Evolutionary conservation across 805 yeast species (phyloP), one percentile per base, ranked within the genome.

Genomic region (Limtongia smithiae): DNA sequence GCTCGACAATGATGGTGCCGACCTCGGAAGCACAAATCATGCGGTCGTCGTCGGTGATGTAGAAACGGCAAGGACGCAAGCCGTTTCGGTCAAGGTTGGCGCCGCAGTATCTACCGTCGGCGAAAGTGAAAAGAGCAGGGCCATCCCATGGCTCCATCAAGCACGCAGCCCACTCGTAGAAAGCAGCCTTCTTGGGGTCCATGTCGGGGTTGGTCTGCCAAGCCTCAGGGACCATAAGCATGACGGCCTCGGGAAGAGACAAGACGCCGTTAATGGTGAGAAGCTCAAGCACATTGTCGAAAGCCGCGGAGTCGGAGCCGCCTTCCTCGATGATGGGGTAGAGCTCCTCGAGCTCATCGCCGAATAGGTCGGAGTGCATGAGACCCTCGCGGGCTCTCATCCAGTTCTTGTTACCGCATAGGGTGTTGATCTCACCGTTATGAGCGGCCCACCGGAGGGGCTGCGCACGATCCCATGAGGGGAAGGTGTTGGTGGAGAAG

Each of bases 131-230:
- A 60, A 93, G 73, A 31, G 97, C 97, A 17, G 98, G 98, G 58
- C 98, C 98, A 71, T 91, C 98, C 98, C 98, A 91, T 7, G 97
- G 97, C 73, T 91, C 98, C 96, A 93, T 93, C 58, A 91, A 72
- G 71, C 97, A 89, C 11, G 97, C 96, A 41, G 97, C 97, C 97
- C 97, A 91, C 69, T 93, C 97, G 72, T 91, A 91, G 70, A 94
- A 91, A 0, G 97, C 97, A 62, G 78, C 81, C 72, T 90, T 85
- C 68, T 85, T 83, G 48, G 95, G 87, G 68, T 91, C 96, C 85
- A 91, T 89, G 44, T 63, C 61, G 47, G 70, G 68, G 69, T 90
- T 93, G 66, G 85, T 85, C 70, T 91, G 97, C 93, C 96, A 89
- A 4, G 97, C 97, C 71, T 91, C 98, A 31, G 98, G 98, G 52